Evolutionary conservation across 2,329 filamentous ascomycete species (phyloP).

Genomic region (Colletotrichum sp.): DNA sequence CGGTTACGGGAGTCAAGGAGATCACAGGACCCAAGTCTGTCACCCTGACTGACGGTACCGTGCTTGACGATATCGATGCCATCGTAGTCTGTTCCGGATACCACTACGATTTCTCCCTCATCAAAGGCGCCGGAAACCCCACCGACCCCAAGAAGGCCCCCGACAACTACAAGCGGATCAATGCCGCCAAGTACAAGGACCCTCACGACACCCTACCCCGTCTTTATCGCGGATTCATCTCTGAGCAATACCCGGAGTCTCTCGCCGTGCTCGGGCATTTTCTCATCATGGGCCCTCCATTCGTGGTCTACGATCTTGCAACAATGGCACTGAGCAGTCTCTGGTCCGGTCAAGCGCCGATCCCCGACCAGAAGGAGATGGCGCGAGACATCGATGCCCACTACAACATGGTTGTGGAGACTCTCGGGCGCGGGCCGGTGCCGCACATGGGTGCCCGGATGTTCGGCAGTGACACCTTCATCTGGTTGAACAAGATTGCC

Average conservation of each 20-base stretch:
- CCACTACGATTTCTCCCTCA: conserved; percentile 30
- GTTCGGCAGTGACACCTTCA: conserved; percentile 26
- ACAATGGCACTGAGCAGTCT: conserved; percentile 34
- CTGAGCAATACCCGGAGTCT: conserved; percentile 35
- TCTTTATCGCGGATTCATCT: conserved; percentile 34
- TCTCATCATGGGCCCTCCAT: conserved; percentile 28
- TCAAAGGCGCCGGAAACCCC: conserved; percentile 32
- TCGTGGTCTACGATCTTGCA: conserved; percentile 32
- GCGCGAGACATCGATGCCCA: conserved; percentile 32
- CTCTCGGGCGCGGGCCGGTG: conserved; percentile 28
- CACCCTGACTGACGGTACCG: conserved; percentile 31
- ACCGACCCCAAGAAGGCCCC: conserved; percentile 28
- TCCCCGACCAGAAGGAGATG: conserved; percentile 26
- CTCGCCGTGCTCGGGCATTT: conserved; percentile 33
- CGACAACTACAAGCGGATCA: conserved; percentile 27
- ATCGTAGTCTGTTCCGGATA: conserved; percentile 38
- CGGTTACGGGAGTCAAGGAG: conserved; percentile 30
- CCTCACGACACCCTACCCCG: conserved; percentile 29
- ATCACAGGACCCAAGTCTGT: conserved; percentile 33
- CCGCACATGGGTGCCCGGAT: conserved; percentile 29
- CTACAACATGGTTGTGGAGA: conserved; percentile 25
- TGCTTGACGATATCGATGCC: conserved; percentile 35
- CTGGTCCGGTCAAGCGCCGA: conserved; percentile 29
- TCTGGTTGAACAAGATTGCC: conserved; percentile 45
- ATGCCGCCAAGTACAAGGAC: conserved; percentile 25